Evolutionary conservation across 306 rosid genomes (phyloP), one percentile per base, ranked within the genome.

Genomic region (Myrica gale): DNA sequence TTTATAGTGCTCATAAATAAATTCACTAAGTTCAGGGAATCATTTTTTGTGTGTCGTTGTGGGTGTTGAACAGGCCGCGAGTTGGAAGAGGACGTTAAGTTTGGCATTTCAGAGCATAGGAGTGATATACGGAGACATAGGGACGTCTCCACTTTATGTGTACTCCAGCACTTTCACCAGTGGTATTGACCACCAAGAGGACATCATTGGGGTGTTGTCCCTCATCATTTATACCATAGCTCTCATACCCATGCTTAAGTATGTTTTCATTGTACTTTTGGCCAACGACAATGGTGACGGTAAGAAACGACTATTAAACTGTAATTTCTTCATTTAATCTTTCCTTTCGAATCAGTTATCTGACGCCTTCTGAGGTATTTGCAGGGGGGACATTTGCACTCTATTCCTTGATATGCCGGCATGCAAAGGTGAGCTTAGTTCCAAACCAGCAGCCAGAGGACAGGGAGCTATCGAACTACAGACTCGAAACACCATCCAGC

Each of bases 31-130:
- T 26, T 26, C 32, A 26, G 32, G 32, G 32, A 26, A 1, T 26
- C 2, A 26, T 26, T 26, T 26, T 26, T 26, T 26, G 32, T 26
- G 32, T 26, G 32, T 26, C 32, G 32, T 26, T 26, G 5, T 21
- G 41, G 41, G 13, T 44, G 11, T 20, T 76, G 78, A 82, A 0
- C 77, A 87, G 87, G 73, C 68, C 32, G 32, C 1, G 57, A 74
- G 41, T 37, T 89, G 92, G 96, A 63, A 15, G 8, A 57, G 74
- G 5, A 91, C 94, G 0, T 55, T 93, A 54, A 82, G 68, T 41
- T 83, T 93, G 5, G 97, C 98, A 37, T 90, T 90, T 84, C 98
- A 91, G 74, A 88, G 96, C 74, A 75, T 93, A 46, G 98, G 98
- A 39, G 70, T 93, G 23, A 91, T 93, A 17, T 93, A 91, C 5